Conservation (phyloP, 2,329 filamentous ascomycete species). For the Microsporum ferrugineum region DNA sequence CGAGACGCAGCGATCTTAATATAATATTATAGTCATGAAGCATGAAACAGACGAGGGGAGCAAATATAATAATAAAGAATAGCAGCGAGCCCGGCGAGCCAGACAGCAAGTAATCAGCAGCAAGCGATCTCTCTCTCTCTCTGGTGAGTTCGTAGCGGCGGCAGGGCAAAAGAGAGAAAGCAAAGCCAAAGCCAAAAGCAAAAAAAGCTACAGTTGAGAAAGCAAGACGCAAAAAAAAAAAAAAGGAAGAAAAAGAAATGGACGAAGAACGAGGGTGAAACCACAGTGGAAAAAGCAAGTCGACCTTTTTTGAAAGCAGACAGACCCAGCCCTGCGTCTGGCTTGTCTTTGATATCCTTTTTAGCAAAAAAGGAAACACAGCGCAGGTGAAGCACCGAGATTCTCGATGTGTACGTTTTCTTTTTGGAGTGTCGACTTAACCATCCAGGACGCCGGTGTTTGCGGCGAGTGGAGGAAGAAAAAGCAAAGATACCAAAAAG, state of each 20-base stretch:
- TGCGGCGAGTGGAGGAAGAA: neutral
- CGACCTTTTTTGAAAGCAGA: neutral
- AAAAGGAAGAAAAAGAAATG: slow-evolving; percentile 3
- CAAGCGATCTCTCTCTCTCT: neutral
- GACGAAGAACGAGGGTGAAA: neutral
- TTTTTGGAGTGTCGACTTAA: neutral
- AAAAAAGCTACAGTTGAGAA: slow-evolving; percentile 1
- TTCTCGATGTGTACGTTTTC: neutral
- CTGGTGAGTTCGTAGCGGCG: neutral
- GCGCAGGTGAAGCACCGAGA: neutral
- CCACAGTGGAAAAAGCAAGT: neutral
- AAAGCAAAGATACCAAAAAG: neutral
- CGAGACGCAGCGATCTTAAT: neutral
- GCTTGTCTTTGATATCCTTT: neutral
- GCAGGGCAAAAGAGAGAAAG: slow-evolving; percentile 2
- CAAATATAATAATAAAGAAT: neutral
- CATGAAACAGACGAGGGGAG: slow-evolving; percentile 3
- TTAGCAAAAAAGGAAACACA: neutral
- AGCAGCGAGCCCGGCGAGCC: neutral
- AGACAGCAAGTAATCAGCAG: neutral
- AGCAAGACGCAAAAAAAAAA: slow-evolving; percentile 2
- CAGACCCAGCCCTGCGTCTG: neutral
- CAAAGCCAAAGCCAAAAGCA: slow-evolving; percentile 1
- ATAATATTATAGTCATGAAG: slow-evolving; percentile 3
- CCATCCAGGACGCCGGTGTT: neutral